These are phyloP conservation scores for Ceratocystis smalleyi DNA, from an alignment of 2,329 filamentous ascomycete species.

Conservation along the genomic window DNA sequence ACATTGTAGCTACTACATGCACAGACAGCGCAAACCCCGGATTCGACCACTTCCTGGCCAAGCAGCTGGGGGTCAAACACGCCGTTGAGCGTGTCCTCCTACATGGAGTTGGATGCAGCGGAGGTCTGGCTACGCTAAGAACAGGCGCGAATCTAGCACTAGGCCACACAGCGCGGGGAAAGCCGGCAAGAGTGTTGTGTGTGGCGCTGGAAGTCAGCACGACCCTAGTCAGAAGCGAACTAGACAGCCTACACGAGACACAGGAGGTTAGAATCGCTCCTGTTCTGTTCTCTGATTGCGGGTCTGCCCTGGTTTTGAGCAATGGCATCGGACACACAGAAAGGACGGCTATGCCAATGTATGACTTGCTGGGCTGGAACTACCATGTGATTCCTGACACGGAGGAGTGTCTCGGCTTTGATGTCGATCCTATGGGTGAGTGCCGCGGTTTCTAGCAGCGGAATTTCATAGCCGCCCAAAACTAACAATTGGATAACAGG, in stretches of 20 bases:
- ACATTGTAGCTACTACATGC: conserved; percentile 52
- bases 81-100: conserved; percentile 49
- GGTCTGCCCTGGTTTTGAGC: conserved; percentile 48
- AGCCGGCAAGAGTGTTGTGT: conserved; percentile 47
- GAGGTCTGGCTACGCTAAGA: conserved; percentile 44
- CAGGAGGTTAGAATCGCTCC: conserved; percentile 50
- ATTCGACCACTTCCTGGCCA: conserved; percentile 50
- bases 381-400: conserved; percentile 47
- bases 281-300: conserved; percentile 54
- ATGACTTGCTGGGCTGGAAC: conserved; percentile 50
- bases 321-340: conserved; percentile 40
- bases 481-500: conserved; percentile 23
- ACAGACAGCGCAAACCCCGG: conserved; percentile 55
- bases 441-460: conserved; percentile 2
- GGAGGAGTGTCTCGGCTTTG: conserved; percentile 47
- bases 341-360: conserved; percentile 29
- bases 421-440: conserved; percentile 45
- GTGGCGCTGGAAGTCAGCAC: conserved; percentile 49
- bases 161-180: conserved; percentile 42
- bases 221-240: conserved; percentile 46
- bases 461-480: no score
- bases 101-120: conserved; percentile 51
- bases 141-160: conserved; percentile 52
- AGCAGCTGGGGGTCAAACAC: conserved; percentile 39
- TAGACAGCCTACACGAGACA: conserved; percentile 43